Percentiles rank a stretch among this genome's conserved stretches.
These are phyloP conservation scores for Singerocomus rubriflavus DNA, from an alignment of 1,284 basidiomycete genomes.

Conservation along the genomic window DNA sequence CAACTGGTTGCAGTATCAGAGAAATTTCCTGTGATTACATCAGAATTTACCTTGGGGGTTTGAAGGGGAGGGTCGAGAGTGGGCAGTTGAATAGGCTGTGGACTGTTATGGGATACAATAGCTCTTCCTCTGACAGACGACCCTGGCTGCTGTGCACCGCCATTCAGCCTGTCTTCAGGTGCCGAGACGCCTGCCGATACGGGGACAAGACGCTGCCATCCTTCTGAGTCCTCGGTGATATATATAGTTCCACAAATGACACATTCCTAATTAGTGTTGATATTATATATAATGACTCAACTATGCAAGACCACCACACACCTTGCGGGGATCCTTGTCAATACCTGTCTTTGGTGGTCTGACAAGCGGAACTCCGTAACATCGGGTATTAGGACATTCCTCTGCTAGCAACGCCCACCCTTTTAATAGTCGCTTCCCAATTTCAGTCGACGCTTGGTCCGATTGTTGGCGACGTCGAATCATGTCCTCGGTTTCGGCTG, in stretches of 20 bases:
- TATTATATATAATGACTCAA: conserved; percentile 9
- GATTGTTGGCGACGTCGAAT: conserved; percentile 72
- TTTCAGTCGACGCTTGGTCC: conserved; percentile 72
- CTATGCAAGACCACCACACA: conserved; percentile 26
- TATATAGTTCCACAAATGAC: conserved; percentile 70
- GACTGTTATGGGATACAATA: conserved; percentile 19
- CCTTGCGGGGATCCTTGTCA: conserved; percentile 64
- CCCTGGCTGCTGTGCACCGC: conserved; percentile 9
- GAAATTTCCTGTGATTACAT: background rate
- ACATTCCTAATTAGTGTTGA: conserved; percentile 58
- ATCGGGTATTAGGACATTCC: conserved; percentile 65
- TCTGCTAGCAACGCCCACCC: conserved; percentile 86
- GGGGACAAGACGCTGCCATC: conserved; percentile 47
- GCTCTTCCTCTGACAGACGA: conserved; percentile 9
- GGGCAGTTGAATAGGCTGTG: conserved; percentile 32
- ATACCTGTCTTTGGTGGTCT: conserved; percentile 63
- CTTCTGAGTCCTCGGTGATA: conserved; percentile 51
- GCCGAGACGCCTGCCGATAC: conserved; percentile 17
- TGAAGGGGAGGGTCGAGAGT: conserved; percentile 30
- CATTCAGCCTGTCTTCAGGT: conserved; percentile 5
- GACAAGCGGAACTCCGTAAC: conserved; percentile 73
- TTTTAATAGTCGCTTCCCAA: conserved; percentile 69
- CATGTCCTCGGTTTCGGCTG: conserved; percentile 60
- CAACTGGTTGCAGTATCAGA: conserved; percentile 23
- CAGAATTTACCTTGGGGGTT: conserved; percentile 29